These are phyloP conservation scores for Carex pumila DNA, from an alignment of 176 grass and related monocot genomes.

Conservation along the genomic window DNA sequence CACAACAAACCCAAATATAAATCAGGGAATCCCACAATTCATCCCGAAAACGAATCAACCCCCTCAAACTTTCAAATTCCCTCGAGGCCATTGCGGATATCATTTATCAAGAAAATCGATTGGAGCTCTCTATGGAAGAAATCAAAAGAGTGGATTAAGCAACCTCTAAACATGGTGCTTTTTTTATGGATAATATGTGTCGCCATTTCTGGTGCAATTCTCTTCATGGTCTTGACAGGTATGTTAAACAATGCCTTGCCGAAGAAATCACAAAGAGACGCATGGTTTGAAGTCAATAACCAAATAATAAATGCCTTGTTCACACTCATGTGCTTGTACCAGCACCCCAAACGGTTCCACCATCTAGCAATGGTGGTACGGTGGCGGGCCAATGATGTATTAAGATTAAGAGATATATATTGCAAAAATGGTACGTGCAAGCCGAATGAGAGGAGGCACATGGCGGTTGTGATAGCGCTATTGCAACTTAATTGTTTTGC, in stretches of 20 bases:
- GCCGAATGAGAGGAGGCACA: constrained; percentile 73
- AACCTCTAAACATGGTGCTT: constrained; percentile 64
- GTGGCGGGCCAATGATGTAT: constrained; percentile 39
- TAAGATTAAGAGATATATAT: constrained; percentile 42
- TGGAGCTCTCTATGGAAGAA: constrained; percentile 38
- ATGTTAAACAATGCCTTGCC: constrained; percentile 51
- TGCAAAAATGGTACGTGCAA: constrained; percentile 54
- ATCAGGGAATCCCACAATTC: neutral
- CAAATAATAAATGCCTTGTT: constrained; percentile 75
- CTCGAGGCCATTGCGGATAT: constrained; percentile 11
- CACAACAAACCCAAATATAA: constrained; percentile 8
- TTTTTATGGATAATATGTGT: constrained; percentile 45
- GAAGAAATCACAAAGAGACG: constrained; percentile 31
- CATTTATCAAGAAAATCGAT: constrained; percentile 52
- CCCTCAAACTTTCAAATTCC: constrained; percentile 5
- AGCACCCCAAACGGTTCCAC: constrained; percentile 55
- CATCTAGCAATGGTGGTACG: constrained; percentile 47
- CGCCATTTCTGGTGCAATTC: constrained; percentile 54
- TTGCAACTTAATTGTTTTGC: constrained; percentile 75
- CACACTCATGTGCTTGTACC: constrained; percentile 63
- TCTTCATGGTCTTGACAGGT: constrained; percentile 76
- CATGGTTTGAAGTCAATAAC: constrained; percentile 72
- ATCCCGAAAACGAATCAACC: neutral
- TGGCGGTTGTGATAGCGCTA: constrained; percentile 45
- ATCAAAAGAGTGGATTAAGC: constrained; percentile 56